Evolutionary conservation across 1,139 yeast genomes (phyloP), one percentile per base, ranked within the genome.

Genomic region (Torulaspora globosa): DNA sequence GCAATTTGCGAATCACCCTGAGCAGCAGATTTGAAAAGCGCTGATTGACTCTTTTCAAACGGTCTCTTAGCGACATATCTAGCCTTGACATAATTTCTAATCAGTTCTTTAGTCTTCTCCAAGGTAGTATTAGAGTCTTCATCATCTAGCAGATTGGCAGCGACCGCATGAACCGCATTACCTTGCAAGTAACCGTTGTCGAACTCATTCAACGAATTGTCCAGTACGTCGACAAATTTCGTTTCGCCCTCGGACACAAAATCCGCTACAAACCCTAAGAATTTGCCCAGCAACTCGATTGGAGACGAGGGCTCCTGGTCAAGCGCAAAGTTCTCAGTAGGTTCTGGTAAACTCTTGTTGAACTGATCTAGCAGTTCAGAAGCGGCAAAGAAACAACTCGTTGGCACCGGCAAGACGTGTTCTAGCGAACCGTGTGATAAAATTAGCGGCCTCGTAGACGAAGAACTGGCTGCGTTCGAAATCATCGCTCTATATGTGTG

Each of bases 291-390:
- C 52, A 92, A 77, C 70, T 94, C 98, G 36, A 90, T 83, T 44
- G 94, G 82, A 39, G 94, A 82, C 37, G 90, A 71, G 36, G 97
- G 97, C 70, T 88, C 97, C 53, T 86, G 83, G 58, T 88, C 96
- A 50, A 79, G 85, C 42, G 92, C 92, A 59, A 77, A 82, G 18
- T 84, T 94, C 61, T 86, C 96, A 35, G 96, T 84, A 37, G 84
- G 81, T 43, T 75, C 77, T 18, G 96, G 96, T 57, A 89, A 76
- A 32, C 82, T 73, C 65, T 86, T 84, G 61, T 71, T 72, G 66
- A 92, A 92, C 66, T 83, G 95, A 57, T 89, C 95, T 60, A 87
- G 84, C 58, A 94, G 76, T 70, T 90, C 96, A 51, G 92, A 83
- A 63, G 86, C 87, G 60, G 82, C 79, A 63, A 87, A 80, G 64